Percentiles rank a stretch among this genome's conserved stretches.
Conservation (phyloP, 495 filamentous ascomycete genomes). For the Emericellopsis terricola region DNA sequence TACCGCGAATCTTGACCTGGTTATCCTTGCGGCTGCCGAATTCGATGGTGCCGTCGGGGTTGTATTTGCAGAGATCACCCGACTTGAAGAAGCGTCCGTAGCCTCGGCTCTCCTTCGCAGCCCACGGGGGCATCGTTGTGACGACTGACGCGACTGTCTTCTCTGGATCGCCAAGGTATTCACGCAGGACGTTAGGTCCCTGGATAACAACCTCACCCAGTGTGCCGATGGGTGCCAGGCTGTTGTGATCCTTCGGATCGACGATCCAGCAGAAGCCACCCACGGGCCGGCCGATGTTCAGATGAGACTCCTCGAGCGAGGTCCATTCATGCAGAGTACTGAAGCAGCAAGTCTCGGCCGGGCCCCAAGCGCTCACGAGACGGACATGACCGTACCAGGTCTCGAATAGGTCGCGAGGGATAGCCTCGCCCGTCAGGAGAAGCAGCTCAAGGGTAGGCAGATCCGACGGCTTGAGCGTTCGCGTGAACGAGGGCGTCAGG, state of each 20-base stretch:
- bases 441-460: conserved; percentile 8
- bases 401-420: conserved; percentile 3
- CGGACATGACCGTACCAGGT: conserved; percentile 2
- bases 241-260: conserved; percentile 27
- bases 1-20: conserved; percentile 2
- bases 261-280: conserved; percentile 26
- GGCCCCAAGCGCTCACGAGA: no score
- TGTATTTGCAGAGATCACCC: conserved; percentile 25
- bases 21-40: conserved; percentile 11
- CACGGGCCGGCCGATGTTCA: conserved; percentile 24
- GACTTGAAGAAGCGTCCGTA: conserved; percentile 15
- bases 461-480: conserved; percentile 5
- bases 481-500: conserved; percentile 4
- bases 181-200: conserved; percentile 22
- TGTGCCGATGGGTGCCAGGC: conserved; percentile 26
- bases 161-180: conserved; percentile 4
- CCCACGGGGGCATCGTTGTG: neutral
- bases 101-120: conserved; percentile 6
- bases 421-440: conserved; percentile 8
- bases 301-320: conserved; percentile 6
- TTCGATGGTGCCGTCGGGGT: no score
- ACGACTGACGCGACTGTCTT: conserved; percentile 3
- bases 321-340: conserved; percentile 7
- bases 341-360: no score
- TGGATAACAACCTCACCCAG: conserved; percentile 29